phyloP scores from a whole-genome alignment of 352 stramenopile species.

The Globisporangium iwayamae region DNA sequence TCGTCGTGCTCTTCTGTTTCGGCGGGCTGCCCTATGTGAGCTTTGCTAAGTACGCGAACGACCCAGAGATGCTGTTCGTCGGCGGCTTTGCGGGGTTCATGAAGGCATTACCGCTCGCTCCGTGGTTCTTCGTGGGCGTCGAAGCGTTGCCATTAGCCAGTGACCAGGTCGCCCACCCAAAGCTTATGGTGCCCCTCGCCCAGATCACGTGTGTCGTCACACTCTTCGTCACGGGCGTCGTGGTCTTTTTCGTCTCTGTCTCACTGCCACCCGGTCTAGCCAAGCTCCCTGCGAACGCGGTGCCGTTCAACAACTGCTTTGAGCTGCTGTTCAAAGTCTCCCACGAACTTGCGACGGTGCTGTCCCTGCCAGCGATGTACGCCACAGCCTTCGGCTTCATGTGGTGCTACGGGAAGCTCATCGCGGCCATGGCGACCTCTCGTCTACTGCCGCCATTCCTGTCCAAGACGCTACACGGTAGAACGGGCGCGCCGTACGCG shows the following conservation, averaged over 20 bases:
- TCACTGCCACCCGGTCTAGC: slow-evolving; percentile 15
- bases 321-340: slow-evolving; percentile 22
- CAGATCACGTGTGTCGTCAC: slow-evolving; percentile 36
- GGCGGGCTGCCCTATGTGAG: slow-evolving; percentile 28
- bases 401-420: slow-evolving; percentile 50
- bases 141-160: slow-evolving; percentile 30
- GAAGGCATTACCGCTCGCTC: slow-evolving; percentile 28
- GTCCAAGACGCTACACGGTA: slow-evolving; percentile 6
- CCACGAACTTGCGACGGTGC: slow-evolving; percentile 19
- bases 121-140: slow-evolving; percentile 49
- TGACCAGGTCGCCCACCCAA: neutral
- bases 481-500: slow-evolving; percentile 18
- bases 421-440: slow-evolving; percentile 43
- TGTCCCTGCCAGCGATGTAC: slow-evolving; percentile 47
- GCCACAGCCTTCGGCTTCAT: slow-evolving; percentile 52
- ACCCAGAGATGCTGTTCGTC: slow-evolving; percentile 11
- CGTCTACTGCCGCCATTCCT: slow-evolving; percentile 32
- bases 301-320: slow-evolving; percentile 35
- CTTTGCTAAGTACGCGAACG: slow-evolving; percentile 15
- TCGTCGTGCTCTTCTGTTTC: slow-evolving; percentile 38
- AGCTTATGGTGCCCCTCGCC: slow-evolving; percentile 14
- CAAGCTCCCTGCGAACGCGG: slow-evolving; percentile 17
- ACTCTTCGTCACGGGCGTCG: slow-evolving; percentile 23
- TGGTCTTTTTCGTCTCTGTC: slow-evolving; percentile 23
- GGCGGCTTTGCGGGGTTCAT: slow-evolving; percentile 29